These are phyloP conservation scores for Scleroderma bovista DNA, from an alignment of 768 basidiomycete genomes.

Conservation along the genomic window DNA sequence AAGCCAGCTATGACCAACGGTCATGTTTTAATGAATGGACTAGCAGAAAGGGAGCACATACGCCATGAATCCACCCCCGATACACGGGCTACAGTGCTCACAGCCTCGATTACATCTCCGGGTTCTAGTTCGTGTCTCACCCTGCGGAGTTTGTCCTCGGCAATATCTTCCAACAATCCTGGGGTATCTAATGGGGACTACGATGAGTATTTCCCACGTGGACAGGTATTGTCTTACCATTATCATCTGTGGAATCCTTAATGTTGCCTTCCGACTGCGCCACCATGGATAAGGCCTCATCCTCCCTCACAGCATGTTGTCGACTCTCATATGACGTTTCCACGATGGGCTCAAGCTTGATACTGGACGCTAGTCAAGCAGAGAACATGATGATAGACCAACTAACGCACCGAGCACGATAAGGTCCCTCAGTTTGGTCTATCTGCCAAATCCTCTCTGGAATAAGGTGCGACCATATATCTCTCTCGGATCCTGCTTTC, in stretches of 20 bases:
- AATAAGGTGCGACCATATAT: constrained; percentile 67
- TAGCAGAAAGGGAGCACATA: constrained; percentile 20
- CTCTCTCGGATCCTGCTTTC: constrained; percentile 66
- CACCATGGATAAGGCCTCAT: no score
- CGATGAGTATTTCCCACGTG: not conserved
- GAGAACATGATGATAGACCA: constrained; percentile 19
- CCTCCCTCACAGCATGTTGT: not conserved
- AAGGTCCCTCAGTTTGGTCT: constrained; percentile 90
- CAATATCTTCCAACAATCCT: constrained; percentile 67
- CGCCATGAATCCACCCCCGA: constrained; percentile 91
- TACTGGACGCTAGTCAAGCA: not conserved
- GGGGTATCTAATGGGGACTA: constrained; percentile 33
- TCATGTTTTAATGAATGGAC: no score
- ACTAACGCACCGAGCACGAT: constrained; percentile 64
- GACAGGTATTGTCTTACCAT: no score
- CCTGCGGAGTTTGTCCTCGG: constrained; percentile 84
- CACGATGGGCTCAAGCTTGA: no score
- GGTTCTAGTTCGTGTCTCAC: constrained; percentile 84
- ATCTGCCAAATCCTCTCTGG: constrained; percentile 60
- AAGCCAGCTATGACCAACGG: constrained; percentile 21
- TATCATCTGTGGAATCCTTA: no score
- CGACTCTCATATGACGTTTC: no score
- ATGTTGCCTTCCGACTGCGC: no score
- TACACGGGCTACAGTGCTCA: constrained; percentile 81
- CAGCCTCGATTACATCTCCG: constrained; percentile 84